Evolutionary conservation across 495 filamentous ascomycete genomes (phyloP), one percentile per base, ranked within the genome.

Genomic region (Penicillium silybi): DNA sequence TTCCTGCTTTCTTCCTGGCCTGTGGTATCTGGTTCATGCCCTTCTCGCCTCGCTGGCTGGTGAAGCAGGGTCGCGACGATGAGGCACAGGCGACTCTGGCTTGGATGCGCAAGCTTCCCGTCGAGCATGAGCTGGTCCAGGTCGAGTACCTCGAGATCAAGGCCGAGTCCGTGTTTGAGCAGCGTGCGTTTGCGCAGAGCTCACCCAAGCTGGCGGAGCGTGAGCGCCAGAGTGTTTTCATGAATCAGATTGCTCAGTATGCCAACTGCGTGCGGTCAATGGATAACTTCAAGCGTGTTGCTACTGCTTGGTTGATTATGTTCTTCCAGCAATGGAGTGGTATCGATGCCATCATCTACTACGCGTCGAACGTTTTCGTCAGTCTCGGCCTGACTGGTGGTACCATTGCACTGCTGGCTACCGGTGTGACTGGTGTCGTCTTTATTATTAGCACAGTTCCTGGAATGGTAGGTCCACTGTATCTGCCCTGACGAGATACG

Each of bases 311-410:
- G 62, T 53, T 71, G 41, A 50, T 76, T 6, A 74, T 74, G 65
- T 66, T 66, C 64, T 73, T 71, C 53, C 72, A 70, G 48, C 73
- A 76, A 50, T 64, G 73, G 52, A 71, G 66, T 46, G 72, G 73
- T 49, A 66, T 78, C 26, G 69, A 71, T 41, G 64, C 70, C 6
- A 68, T 69, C 26, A 65, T 75, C 34, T 71, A 72, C 53, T 59
- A 67, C 38, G 71, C 71, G 3, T 68, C 71, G 16, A 62, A 70
- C 27, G 62, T 73, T 15, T 65, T 75, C 61, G 76, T 86, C 59
- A 90, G 89, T 69, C 89, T 90, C 66, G 84, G 90, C 68, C 85
- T 92, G 73, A 91, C 89, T 70, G 87, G 85, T 62, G 85, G 84
- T 35, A 88, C 86, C 16, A 78, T 80, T 48, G 89, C 89, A 74